A percentile compares a stretch with the other conserved stretches of the same genome.
Conservation (phyloP, 192 early-diverging fungal species). For the Backusella mclennaniae region DNA sequence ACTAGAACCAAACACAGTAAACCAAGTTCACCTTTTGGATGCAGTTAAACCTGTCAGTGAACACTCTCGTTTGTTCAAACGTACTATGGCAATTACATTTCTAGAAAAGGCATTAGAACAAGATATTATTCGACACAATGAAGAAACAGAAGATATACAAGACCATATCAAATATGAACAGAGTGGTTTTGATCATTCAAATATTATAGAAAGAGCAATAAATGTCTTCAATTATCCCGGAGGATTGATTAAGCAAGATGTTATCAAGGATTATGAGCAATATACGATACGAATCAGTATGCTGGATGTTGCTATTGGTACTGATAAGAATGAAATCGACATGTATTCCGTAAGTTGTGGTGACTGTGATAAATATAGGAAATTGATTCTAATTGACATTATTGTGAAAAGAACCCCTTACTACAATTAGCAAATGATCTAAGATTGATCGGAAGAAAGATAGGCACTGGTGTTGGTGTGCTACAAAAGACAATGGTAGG, state of each 20-base stretch:
- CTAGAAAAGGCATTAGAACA: not conserved
- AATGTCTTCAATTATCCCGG: not conserved
- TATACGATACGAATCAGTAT: not conserved
- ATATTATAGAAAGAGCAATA: not conserved
- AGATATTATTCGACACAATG: not conserved
- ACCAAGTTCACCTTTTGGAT: not conserved
- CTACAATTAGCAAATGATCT: not conserved
- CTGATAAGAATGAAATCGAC: not conserved
- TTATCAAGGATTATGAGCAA: not conserved
- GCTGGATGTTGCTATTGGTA: slow-evolving; percentile 9
- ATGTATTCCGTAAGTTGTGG: not conserved
- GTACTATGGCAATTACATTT: not conserved
- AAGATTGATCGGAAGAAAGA: not conserved
- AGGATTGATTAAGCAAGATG: not conserved
- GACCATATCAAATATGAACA: not conserved
- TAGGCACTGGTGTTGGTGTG: not conserved
- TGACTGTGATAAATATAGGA: not conserved
- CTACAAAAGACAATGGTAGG: not conserved
- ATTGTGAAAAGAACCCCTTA: not conserved
- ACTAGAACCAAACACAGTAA: not conserved
- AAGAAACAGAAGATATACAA: not conserved
- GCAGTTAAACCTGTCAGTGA: not conserved
- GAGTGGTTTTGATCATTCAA: not conserved
- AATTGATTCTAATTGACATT: not conserved
- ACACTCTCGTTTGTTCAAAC: not conserved